phyloP scores from a whole-genome alignment of 768 basidiomycete species.

The Tylopilus subfusipes region DNA sequence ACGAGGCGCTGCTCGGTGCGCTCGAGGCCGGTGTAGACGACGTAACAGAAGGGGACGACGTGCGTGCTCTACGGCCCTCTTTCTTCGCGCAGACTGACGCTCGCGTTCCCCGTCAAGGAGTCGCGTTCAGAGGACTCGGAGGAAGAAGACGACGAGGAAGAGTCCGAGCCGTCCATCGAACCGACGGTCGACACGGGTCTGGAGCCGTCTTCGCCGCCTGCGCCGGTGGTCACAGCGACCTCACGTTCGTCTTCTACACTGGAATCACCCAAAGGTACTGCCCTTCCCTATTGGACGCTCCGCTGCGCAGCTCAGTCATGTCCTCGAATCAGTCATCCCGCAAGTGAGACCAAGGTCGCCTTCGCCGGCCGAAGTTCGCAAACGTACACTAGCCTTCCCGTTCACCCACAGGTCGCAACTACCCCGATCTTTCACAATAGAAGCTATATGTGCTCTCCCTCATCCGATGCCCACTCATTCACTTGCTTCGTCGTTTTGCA shows the following conservation, averaged over 20 bases:
- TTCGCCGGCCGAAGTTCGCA: constrained; percentile 56
- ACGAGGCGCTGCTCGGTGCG: constrained; percentile 60
- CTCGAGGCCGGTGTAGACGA: constrained; percentile 57
- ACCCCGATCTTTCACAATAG: constrained; percentile 76
- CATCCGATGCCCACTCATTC: constrained; percentile 85
- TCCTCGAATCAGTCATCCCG: constrained; percentile 12
- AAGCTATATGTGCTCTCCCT: constrained; percentile 88
- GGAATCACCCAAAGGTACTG: constrained; percentile 35
- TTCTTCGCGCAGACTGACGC: not conserved
- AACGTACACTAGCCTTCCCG: constrained; percentile 38
- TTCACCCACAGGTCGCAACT: constrained; percentile 24
- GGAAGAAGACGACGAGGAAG: constrained; percentile 51
- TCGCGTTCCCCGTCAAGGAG: constrained; percentile 38
- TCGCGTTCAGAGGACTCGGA: constrained; percentile 60
- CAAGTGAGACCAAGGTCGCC: constrained; percentile 39
- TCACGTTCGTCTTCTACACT: constrained; percentile 28
- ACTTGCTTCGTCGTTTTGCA: constrained; percentile 81
- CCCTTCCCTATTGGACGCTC: not conserved
- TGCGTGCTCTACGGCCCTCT: constrained; percentile 33
- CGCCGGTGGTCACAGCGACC: constrained; percentile 24
- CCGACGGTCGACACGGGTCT: constrained; percentile 29
- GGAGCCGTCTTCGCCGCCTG: constrained; percentile 28
- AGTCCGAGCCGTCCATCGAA: constrained; percentile 38
- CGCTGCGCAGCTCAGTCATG: constrained; percentile 17
- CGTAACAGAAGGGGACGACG: constrained; percentile 68